phyloP scores from a whole-genome alignment of 148 eudicot genomes.

The Dianthus caryophyllus region DNA sequence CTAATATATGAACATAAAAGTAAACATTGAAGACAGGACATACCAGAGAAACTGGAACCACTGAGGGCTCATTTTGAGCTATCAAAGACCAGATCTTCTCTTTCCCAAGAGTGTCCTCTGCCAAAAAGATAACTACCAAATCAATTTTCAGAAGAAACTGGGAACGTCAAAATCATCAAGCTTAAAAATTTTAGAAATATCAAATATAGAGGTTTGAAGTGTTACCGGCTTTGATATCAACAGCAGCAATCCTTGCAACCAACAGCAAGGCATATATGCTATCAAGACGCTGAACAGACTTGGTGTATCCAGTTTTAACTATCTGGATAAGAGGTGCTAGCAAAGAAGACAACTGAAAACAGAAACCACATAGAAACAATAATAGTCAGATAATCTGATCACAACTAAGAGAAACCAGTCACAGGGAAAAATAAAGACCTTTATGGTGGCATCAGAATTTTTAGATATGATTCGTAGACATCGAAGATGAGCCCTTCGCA shows the following conservation, averaged over 20 bases:
- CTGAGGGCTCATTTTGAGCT: slow-evolving; percentile 75
- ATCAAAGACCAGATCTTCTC: slow-evolving; percentile 89
- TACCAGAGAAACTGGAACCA: slow-evolving; percentile 81
- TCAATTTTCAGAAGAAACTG: neutral
- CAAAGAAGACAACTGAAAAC: slow-evolving; percentile 64
- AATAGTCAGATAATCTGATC: neutral
- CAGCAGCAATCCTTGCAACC: slow-evolving; percentile 72
- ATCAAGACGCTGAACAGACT: slow-evolving; percentile 87
- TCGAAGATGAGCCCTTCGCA: slow-evolving; percentile 89
- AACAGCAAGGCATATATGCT: slow-evolving; percentile 77
- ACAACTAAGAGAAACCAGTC: neutral
- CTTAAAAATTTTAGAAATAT: neutral
- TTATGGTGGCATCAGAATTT: slow-evolving; percentile 56
- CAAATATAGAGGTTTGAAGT: neutral
- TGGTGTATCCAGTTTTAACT: slow-evolving; percentile 83
- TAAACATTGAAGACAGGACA: neutral
- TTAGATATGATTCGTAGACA: slow-evolving; percentile 62
- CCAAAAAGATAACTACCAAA: slow-evolving; percentile 3
- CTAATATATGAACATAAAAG: neutral
- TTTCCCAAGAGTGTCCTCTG: slow-evolving; percentile 74
- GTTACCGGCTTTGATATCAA: slow-evolving; percentile 94
- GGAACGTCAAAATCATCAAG: neutral
- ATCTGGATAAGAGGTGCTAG: slow-evolving; percentile 66
- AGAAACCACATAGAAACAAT: neutral
- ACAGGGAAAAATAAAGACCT: slow-evolving; percentile 31